Percentiles rank a stretch among this genome's conserved stretches.
Evolutionary conservation across 2,329 filamentous ascomycete genomes (phyloP).

Genomic region (Phialophora tarda): DNA sequence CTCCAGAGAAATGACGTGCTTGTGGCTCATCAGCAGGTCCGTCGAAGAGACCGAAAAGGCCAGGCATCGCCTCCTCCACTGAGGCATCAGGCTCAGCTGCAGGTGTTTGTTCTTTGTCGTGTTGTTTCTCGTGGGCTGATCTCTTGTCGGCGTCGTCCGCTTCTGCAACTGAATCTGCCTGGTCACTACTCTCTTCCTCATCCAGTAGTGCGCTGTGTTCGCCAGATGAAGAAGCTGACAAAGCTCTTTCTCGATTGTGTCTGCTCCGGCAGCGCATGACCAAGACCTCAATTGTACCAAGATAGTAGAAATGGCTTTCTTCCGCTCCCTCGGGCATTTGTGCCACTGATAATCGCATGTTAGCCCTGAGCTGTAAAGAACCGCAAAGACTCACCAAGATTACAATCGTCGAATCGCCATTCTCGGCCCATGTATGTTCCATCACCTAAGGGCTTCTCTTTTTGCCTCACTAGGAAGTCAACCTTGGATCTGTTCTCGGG

Average conservation of each 20-base stretch:
- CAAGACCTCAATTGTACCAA: slow-evolving; percentile 44
- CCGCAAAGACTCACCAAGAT: slow-evolving; percentile 49
- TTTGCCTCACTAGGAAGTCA: slow-evolving; percentile 59
- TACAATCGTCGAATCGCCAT: slow-evolving; percentile 60
- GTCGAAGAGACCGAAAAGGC: slow-evolving; percentile 30
- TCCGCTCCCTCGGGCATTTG: slow-evolving; percentile 30
- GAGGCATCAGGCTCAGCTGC: slow-evolving; percentile 11
- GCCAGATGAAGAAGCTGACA: slow-evolving; percentile 32
- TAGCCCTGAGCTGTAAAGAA: slow-evolving; percentile 1
- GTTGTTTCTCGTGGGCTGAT: not conserved
- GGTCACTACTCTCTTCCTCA: slow-evolving; percentile 26
- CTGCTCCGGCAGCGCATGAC: slow-evolving; percentile 41
- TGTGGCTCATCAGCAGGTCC: slow-evolving; percentile 28
- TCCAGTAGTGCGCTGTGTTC: slow-evolving; percentile 35
- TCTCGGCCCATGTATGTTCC: slow-evolving; percentile 57
- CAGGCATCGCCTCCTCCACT: slow-evolving; percentile 16
- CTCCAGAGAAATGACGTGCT: slow-evolving; percentile 10
- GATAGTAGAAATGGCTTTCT: slow-evolving; percentile 39
- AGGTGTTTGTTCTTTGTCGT: not conserved
- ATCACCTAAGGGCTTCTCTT: slow-evolving; percentile 56
- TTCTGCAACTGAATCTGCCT: slow-evolving; percentile 22
- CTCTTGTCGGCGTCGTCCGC: not conserved
- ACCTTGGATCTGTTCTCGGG: slow-evolving; percentile 48
- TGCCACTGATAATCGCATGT: slow-evolving; percentile 25
- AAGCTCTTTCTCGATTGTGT: slow-evolving; percentile 19